Evolutionary conservation across 192 early-diverging fungal species (phyloP), one percentile per base, ranked within the genome.

Genomic region (Spizellomyces sp.): DNA sequence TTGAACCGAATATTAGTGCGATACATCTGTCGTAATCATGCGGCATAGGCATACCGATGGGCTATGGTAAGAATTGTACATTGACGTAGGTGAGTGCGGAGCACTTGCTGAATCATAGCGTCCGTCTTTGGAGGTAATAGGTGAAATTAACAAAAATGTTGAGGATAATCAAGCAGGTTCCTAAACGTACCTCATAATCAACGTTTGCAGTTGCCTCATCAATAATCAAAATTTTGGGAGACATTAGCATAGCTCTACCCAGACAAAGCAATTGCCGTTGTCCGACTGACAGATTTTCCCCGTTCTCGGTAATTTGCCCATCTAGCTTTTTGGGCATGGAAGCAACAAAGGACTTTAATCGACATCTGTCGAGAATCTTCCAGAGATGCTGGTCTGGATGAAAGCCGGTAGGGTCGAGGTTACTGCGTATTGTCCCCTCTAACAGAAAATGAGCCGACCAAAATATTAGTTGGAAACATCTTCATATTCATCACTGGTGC

Each of bases 271-370:
- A 74, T 63, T 84, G 82, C 2, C 85, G 75, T 75, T 93, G 89
- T 9, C 93, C 93, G 47, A 92, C 87, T 41, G 87, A 90, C 70
- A 95, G 89, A 79, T 95, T 95, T 9, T 15, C 67, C 9, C 81
- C 81, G 62, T 93, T 91, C 77, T 97, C 95, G 54, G 79, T 85
- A 27, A 99, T 92, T 64, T 81, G 81, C 2, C 85, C 77, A 41
- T 96, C 95, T 15, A 97, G 78, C 65, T 83, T 74, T 43, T 65
- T 66, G 2, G 71, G 48, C 15, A 79, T 36, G 4, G 21, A 5
- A 8, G 45, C 36, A 12, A 85, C 74, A 19, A 62, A 43, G 8
- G 61, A 36, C 52, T 81, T 80, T 0, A 92, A 62, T 0, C 81
- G 81, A 4, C 88, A 86, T 0, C 74, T 61, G 6, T 86, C 90